Evolutionary conservation across 495 filamentous ascomycete species (phyloP), one percentile per base, ranked within the genome.

Genomic region (Annulohypoxylon stygium): DNA sequence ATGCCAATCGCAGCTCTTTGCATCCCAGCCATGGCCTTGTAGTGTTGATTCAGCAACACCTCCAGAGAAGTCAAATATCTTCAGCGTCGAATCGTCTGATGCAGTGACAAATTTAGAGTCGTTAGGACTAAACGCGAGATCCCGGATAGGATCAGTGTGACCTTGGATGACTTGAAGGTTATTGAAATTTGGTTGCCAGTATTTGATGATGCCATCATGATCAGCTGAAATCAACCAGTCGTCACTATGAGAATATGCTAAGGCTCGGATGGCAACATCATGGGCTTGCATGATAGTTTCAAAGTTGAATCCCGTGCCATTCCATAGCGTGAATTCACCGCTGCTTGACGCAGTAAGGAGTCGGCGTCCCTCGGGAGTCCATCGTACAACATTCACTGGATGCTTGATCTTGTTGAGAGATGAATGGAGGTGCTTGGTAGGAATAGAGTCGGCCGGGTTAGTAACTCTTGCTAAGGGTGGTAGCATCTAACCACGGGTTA

Each of bases 181-280:
- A 86, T 99, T 98, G 85, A 99, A 98, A 80, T 98, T 99, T 2
- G 96, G 93, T 77, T 97, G 94, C 95, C 95, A 99, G 83, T 98
- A 98, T 81, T 98, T 99, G 79, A 99, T 90, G 71, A 95, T 87
- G 41, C 96, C 96, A 75, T 94, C 93, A 76, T 98, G 94, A 80
- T 97, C 96, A 45, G 94, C 95, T 11, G 96, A 99, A 20, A 99
- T 87, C 2, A 99, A 87, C 95, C 95, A 98, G 79, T 98, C 96
- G 76, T 97, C 93, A 74, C 90, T 95, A 82, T 98, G 94, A 6
- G 95, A 95, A 84, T 97, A 99, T 53, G 86, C 87, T 55, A 95
- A 85, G 20, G 93, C 93, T 62, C 96, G 92, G 70, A 99, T 95
- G 60, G 94, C 94, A 45, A 90, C 89, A 81, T 99, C 97, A 80